Evolutionary conservation across 2,329 filamentous ascomycete species (phyloP), one percentile per base, ranked within the genome.

Genomic region (Rhinocladiella mackenziei): DNA sequence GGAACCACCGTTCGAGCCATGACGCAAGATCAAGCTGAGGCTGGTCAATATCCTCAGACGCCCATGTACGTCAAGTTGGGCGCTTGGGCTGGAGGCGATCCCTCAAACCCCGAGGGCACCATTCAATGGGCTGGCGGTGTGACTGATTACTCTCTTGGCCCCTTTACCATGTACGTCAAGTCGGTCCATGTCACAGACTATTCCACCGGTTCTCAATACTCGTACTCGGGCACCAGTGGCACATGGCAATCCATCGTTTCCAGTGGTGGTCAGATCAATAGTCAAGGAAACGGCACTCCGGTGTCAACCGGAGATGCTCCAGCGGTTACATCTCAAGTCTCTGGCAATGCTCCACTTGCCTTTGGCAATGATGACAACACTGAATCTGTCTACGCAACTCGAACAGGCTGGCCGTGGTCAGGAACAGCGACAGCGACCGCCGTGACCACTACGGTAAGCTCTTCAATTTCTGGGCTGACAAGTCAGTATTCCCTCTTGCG

Each of bases 171-270:
- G 85, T 80, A 77, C 48, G 75, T 91, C 53, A 77, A 85, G 70
- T 78, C 73, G 20, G 66, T 79, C 23, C 69, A 71, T 20, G 71
- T 76, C 40, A 58, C 66, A 50, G 92, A 98, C 70, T 98, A 97
- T 71, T 96, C 89, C 15, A 96, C 89, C 1, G 92, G 92, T 41
- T 83, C 77, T 13, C 72, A 84, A 52, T 98, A 98, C 73, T 73
- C 71, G 45, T 98, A 97, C 69, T 78, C 78, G 55, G 86, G 92
- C 63, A 78, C 75, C 26, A 83, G 77, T 35, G 92, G 92, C 35
- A 77, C 73, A 15, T 95, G 88, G 86, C 61, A 78, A 54, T 91
- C 86, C 36, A 97, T 98, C 65, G 68, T 78, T 57, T 81, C 91
- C 40, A 76, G 83, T n/a, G 89, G 81, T 53, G 92, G 92, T 50